A percentile compares a stretch with the other conserved stretches of the same genome.
These are phyloP conservation scores for Mucor lusitanicus DNA, from an alignment of 371 early-diverging fungal genomes.

Conservation along the genomic window DNA sequence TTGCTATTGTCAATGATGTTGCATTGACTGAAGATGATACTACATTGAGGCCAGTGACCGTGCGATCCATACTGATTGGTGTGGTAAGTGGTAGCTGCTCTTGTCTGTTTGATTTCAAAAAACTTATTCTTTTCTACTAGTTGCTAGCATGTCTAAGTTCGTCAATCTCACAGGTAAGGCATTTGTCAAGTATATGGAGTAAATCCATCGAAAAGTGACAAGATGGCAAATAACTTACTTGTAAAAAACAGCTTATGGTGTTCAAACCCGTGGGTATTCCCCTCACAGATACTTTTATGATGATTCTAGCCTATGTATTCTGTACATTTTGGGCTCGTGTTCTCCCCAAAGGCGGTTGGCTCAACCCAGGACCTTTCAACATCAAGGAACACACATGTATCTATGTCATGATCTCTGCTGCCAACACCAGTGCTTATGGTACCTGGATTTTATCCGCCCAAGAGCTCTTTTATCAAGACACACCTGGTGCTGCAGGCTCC, in stretches of 20 bases:
- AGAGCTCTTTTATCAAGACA: slow-evolving; percentile 49
- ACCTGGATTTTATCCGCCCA: slow-evolving; percentile 60
- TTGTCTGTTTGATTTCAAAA: neutral
- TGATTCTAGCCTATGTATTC: slow-evolving; percentile 44
- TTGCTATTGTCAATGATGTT: slow-evolving; percentile 39
- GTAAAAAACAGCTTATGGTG: too few species aligned
- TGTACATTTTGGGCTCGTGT: slow-evolving; percentile 33
- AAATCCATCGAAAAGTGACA: too few species aligned
- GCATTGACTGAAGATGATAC: slow-evolving; percentile 39
- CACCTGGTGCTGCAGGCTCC: slow-evolving; percentile 46
- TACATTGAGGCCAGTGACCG: slow-evolving; percentile 19
- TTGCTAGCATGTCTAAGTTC: slow-evolving; percentile 38
- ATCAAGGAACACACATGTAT: slow-evolving; percentile 47
- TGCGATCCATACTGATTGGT: slow-evolving; percentile 29
- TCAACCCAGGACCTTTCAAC: slow-evolving; percentile 53
- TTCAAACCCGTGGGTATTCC: slow-evolving; percentile 48
- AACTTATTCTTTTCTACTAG: slow-evolving; percentile 16
- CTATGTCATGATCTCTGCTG: slow-evolving; percentile 42
- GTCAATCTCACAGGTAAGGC: slow-evolving; percentile 34
- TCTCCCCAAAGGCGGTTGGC: slow-evolving; percentile 30
- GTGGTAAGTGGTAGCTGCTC: slow-evolving; percentile 21
- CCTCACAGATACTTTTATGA: slow-evolving; percentile 43
- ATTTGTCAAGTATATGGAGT: too few species aligned
- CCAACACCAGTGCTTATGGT: slow-evolving; percentile 45
- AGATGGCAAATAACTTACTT: too few species aligned